Conservation (phyloP, 169 alveolate species). For the Plasmodium vinckei region DNA sequence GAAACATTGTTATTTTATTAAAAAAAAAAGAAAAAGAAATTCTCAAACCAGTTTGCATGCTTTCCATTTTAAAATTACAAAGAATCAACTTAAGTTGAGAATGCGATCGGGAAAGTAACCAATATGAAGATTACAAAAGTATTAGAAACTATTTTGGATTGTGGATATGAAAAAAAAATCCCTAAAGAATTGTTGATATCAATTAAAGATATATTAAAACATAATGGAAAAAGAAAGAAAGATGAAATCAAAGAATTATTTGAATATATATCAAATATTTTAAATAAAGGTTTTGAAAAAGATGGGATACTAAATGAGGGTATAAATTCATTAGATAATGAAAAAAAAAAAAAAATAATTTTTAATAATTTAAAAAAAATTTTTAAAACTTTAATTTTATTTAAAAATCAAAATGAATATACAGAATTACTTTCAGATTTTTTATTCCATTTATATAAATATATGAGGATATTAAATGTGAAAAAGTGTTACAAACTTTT, state of each 20-base stretch:
- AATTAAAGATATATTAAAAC: conserved; percentile 3
- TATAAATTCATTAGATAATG: neutral
- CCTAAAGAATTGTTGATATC: neutral
- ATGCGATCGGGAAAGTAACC: neutral
- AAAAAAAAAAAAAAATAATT: conserved; percentile 21
- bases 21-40: too few relatives aligned
- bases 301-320: conserved; percentile 15
- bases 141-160: neutral
- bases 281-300: conserved; percentile 27
- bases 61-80: too few relatives aligned
- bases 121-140: conserved; percentile 11
- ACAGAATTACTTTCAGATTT: conserved; percentile 25
- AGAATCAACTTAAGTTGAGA: neutral
- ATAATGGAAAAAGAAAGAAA: conserved; percentile 11
- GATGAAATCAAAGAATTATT: conserved; percentile 23
- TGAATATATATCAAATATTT: conserved; percentile 10
- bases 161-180: conserved; percentile 2
- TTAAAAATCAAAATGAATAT: conserved; percentile 8
- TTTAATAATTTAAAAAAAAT: conserved; percentile 43
- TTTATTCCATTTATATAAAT: conserved; percentile 48
- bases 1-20: too few relatives aligned
- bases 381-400: conserved; percentile 19
- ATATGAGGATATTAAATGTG: conserved; percentile 50
- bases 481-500: conserved; percentile 31
- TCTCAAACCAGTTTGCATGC: too few relatives aligned